Base-by-base conservation (phyloP, 768 basidiomycete species). In the Epithele typhae region DNA sequence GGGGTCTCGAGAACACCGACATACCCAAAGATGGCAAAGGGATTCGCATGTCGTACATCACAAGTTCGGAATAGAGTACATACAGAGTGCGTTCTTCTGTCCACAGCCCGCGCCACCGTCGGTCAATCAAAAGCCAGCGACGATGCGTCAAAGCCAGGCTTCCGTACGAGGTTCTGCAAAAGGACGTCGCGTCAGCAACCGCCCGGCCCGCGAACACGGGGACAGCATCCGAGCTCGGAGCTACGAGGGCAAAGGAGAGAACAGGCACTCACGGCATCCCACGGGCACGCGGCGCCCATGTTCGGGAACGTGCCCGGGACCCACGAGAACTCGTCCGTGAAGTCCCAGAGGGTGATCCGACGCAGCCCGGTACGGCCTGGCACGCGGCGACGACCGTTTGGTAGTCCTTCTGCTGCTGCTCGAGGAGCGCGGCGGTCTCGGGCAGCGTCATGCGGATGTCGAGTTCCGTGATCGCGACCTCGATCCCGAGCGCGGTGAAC, bases 401-500 rank as follows among this genome's bases (percentile, higher is more conserved):
- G 51, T 81, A 84, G 57, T 84, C 81, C 36, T 60, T 65, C 61
- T 74, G 65, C 55, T 84, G 81, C 54, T 82, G 79, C 17, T 63
- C 67, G 34, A 79, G 68, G 25, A 76, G 68, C 1, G 73, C 74
- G 2, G 63, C 51, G 1, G 78, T 79, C 14, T 68, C 72, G 15
- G 81, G 82, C n/a, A 79, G 67, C 10, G 70, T 73, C 72, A 81
- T 81, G 37, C 82, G 71, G 54, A 78, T 77, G 55, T 84, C 82
- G 37, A 85, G 72, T 59, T 84, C 82, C 3, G 82, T 85, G 53
- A 84, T 75, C 15, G 81, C 82, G 25, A 83, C 76, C 48, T 84
- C 82, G 40, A 85, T 68, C 14, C 83, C 81, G 33, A 81, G 72
- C 9, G 71, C 72, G 24, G 74, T 69, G 57, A 84, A 76, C 40